Conservation (phyloP, 208 protist genomes). For the Leptomonas pyrrhocoris region DNA sequence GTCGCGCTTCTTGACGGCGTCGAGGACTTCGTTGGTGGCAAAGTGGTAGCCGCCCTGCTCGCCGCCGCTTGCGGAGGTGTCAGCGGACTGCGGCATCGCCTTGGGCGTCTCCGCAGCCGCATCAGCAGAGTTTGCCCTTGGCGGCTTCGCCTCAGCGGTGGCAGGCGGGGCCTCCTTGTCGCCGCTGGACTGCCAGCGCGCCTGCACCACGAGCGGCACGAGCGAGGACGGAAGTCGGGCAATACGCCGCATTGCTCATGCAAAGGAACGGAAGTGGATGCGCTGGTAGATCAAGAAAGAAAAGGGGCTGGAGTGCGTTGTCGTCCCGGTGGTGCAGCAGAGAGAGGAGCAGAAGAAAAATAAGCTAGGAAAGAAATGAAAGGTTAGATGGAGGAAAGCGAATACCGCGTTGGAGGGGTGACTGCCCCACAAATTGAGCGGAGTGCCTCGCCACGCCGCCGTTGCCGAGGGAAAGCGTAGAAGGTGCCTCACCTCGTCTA, state of each 20-base stretch:
- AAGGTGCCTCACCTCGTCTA: no score
- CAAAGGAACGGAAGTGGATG: background rate
- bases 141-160: conserved; percentile 7
- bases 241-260: conserved; percentile 1
- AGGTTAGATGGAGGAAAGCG: background rate
- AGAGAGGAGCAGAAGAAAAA: conserved; percentile 1
- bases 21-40: conserved; percentile 54
- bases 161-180: conserved; percentile 4
- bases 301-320: background rate
- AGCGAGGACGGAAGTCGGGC: background rate
- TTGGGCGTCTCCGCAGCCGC: background rate
- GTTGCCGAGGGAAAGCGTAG: no score
- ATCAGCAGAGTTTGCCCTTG: conserved; percentile 1
- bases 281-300: background rate
- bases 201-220: background rate
- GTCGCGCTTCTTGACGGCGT: conserved; percentile 65
- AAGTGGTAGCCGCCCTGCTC: conserved; percentile 35
- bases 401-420: no score
- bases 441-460: no score
- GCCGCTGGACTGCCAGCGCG: conserved; percentile 17
- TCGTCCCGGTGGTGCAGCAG: background rate
- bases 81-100: background rate
- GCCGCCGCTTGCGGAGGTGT: background rate
- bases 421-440: no score
- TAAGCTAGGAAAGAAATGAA: background rate